Evolutionary conservation across 2,329 filamentous ascomycete genomes (phyloP).

Genomic region (Lecanicillium sp.): DNA sequence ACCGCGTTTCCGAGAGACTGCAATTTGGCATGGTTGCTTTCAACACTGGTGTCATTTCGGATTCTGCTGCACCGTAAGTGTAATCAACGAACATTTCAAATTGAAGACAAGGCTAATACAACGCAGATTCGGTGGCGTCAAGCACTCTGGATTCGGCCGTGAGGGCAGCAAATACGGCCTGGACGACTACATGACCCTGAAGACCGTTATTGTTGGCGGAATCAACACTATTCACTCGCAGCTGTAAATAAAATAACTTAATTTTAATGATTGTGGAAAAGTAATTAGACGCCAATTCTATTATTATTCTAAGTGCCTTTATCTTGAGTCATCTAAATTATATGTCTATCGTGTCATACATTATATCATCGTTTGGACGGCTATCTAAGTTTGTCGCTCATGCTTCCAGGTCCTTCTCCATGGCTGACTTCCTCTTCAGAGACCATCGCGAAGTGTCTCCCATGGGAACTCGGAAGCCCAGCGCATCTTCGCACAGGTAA

Average conservation of each 20-base stretch:
- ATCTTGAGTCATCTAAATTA: no score
- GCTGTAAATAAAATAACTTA: no score
- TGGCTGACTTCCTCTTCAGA: background rate
- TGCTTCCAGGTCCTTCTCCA: no score
- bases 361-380: no score
- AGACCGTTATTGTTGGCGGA: conserved; percentile 39
- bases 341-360: no score
- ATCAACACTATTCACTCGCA: no score
- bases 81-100: conserved; percentile 2
- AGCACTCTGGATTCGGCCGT: conserved; percentile 23
- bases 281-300: no score
- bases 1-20: conserved; percentile 38
- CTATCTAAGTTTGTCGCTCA: no score
- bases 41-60: conserved; percentile 27
- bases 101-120: conserved; percentile 45
- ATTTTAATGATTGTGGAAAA: no score
- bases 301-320: no score
- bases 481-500: conserved; percentile 17
- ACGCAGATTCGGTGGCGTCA: conserved; percentile 24
- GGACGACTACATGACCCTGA: conserved; percentile 67
- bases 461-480: conserved; percentile 17
- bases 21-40: conserved; percentile 62
- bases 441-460: conserved; percentile 8
- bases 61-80: background rate
- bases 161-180: conserved; percentile 66